phyloP scores from a whole-genome alignment of 1,284 basidiomycete genomes.

The Pyrrhoderma noxium region DNA sequence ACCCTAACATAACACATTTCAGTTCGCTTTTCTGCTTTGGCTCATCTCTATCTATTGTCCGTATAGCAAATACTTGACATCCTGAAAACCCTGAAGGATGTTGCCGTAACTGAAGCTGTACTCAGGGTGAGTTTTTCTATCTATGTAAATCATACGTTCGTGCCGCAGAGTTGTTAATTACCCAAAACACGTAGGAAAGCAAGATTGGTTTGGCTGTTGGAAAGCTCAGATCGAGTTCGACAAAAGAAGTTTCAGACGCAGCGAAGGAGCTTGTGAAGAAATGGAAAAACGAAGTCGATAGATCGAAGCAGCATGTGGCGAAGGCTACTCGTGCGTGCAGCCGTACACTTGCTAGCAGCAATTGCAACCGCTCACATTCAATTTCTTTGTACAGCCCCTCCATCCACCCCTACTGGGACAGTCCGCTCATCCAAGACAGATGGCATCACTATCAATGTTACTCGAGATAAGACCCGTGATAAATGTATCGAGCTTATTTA shows the following conservation, averaged over 20 bases:
- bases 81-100: constrained; percentile 70
- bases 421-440: constrained; percentile 64
- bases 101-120: constrained; percentile 78
- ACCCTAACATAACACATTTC: constrained; percentile 34
- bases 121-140: constrained; percentile 64
- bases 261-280: constrained; percentile 92
- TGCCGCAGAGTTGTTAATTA: constrained; percentile 14
- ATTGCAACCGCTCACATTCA: no score
- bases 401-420: constrained; percentile 35
- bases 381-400: not conserved
- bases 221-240: constrained; percentile 73
- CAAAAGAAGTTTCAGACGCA: constrained; percentile 70
- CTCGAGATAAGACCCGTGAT: constrained; percentile 73
- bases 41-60: constrained; percentile 25
- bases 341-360: no score
- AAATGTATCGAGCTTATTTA: constrained; percentile 90
- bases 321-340: constrained; percentile 10
- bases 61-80: constrained; percentile 66
- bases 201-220: constrained; percentile 91
- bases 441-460: constrained; percentile 49
- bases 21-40: constrained; percentile 25
- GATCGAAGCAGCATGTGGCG: constrained; percentile 49
- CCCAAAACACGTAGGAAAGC: constrained; percentile 54
- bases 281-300: constrained; percentile 84
- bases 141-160: constrained; percentile 15